Evolutionary conservation across 768 basidiomycete species (phyloP).

Genomic region (Lentinula aciculospora): DNA sequence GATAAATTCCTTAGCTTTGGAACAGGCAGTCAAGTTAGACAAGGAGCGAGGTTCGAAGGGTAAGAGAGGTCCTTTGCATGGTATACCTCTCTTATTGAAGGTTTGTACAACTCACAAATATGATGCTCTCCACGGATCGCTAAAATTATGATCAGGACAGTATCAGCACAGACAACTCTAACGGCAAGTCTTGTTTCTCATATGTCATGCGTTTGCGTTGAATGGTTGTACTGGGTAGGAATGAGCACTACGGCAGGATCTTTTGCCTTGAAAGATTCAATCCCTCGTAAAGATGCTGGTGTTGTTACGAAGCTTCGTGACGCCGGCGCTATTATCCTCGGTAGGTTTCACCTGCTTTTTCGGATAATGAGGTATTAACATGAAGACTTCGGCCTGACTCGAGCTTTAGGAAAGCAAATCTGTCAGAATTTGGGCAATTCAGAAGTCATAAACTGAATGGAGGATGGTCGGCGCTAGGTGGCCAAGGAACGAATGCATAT

Average conservation of each 20-base stretch:
- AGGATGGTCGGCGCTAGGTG: slow-evolving; percentile 20
- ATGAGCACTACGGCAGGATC: slow-evolving; percentile 39
- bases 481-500: slow-evolving; percentile 46
- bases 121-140: neutral
- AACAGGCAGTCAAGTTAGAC: slow-evolving; percentile 28
- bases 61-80: slow-evolving; percentile 26
- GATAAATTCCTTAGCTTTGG: slow-evolving; percentile 30
- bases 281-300: slow-evolving; percentile 27
- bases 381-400: no score
- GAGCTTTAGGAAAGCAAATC: slow-evolving; percentile 36
- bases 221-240: slow-evolving; percentile 13
- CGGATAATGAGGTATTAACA: no score
- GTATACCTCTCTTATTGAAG: slow-evolving; percentile 23
- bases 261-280: slow-evolving; percentile 26
- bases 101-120: neutral
- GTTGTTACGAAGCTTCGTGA: slow-evolving; percentile 23
- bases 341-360: no score
- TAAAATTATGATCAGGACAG: slow-evolving; percentile 15
- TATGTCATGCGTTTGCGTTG: neutral
- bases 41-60: slow-evolving; percentile 22
- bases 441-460: slow-evolving; percentile 15
- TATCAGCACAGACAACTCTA: slow-evolving; percentile 22
- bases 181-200: slow-evolving; percentile 13
- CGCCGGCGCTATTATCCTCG: slow-evolving; percentile 29
- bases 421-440: slow-evolving; percentile 36